Conservation (phyloP, 768 basidiomycete genomes). For the Filobasidium floriforme region DNA sequence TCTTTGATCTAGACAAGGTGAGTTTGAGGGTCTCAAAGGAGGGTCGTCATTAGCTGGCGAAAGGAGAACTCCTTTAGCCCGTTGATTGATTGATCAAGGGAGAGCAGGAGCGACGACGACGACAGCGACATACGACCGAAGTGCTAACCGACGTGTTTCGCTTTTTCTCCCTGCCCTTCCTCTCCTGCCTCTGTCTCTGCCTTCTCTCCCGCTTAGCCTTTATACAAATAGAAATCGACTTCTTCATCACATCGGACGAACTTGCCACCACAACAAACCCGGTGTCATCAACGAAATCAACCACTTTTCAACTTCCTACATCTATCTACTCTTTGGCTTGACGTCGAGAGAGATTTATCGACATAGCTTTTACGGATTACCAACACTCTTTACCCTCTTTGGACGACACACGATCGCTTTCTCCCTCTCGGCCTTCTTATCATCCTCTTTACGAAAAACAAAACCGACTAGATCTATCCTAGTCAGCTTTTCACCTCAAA, state of each 20-base stretch:
- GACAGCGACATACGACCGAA: no score
- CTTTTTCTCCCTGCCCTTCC: neutral
- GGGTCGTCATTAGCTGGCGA: neutral
- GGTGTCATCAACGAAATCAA: neutral
- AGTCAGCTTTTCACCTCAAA: neutral
- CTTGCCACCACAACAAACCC: neutral
- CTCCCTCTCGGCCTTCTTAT: neutral
- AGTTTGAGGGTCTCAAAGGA: neutral
- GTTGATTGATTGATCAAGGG: no score
- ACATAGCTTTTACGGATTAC: neutral
- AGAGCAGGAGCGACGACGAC: no score
- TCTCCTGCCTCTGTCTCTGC: neutral
- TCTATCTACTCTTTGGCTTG: neutral
- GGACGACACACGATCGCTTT: neutral
- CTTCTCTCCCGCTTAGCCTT: neutral
- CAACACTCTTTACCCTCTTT: neutral
- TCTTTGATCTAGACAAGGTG: neutral
- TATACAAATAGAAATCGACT: neutral
- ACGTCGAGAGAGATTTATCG: neutral
- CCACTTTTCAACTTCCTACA: neutral
- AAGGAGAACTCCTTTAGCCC: neutral
- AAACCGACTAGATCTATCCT: neutral
- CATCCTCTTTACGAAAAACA: neutral
- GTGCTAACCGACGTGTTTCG: neutral
- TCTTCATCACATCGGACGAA: neutral